These are phyloP conservation scores for Ramalina intermedia DNA, from an alignment of 495 filamentous ascomycete species.

Conservation along the genomic window DNA sequence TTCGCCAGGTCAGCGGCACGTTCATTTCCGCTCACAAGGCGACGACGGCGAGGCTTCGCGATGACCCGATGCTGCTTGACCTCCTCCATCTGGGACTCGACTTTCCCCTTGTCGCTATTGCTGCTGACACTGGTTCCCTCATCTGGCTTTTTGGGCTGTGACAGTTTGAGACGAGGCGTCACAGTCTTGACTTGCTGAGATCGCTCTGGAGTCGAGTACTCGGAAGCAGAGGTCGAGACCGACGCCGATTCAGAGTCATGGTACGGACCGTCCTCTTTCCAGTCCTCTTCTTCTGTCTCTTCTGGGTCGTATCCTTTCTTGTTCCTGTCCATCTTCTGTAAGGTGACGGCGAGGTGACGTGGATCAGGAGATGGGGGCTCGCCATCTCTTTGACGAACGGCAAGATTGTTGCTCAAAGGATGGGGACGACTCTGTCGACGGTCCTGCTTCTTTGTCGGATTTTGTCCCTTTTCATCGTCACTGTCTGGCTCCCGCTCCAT, in stretches of 20 bases:
- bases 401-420: slow-evolving; percentile 11
- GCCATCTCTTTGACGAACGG: slow-evolving; percentile 10
- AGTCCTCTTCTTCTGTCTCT: slow-evolving; percentile 19
- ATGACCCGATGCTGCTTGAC: slow-evolving; percentile 6
- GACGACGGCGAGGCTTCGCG: slow-evolving; percentile 8
- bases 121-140: background rate
- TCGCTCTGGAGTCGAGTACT: slow-evolving; percentile 13
- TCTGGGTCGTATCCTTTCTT: slow-evolving; percentile 11
- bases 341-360: slow-evolving; percentile 6
- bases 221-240: slow-evolving; percentile 17
- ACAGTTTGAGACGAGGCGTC: slow-evolving; percentile 12
- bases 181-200: background rate
- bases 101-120: slow-evolving; percentile 49
- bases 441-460: slow-evolving; percentile 35
- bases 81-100: slow-evolving; percentile 52
- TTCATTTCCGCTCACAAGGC: slow-evolving; percentile 9
- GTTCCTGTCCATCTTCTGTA: slow-evolving; percentile 6
- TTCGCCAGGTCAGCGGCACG: slow-evolving; percentile 6
- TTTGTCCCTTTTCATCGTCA: slow-evolving; percentile 27
- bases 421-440: slow-evolving; percentile 25
- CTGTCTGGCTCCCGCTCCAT: slow-evolving; percentile 33
- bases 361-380: slow-evolving; percentile 8
- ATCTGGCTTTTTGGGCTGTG: slow-evolving; percentile 14
- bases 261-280: slow-evolving; percentile 13
- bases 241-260: slow-evolving; percentile 16